Base-by-base conservation (phyloP, 345 rosid genomes). In the Gossypioides kirkii region DNA sequence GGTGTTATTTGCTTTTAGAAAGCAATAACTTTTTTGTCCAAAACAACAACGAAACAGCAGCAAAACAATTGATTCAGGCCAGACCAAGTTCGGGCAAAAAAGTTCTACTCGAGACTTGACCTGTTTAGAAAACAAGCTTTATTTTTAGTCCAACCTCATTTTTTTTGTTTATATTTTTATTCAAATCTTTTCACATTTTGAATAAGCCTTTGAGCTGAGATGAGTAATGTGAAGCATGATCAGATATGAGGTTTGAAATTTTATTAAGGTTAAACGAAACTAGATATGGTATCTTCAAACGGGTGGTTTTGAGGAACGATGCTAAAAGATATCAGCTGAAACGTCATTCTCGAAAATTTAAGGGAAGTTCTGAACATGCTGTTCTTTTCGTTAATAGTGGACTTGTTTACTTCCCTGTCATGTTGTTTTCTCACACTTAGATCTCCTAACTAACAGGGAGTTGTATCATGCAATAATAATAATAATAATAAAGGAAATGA, bases 41-140 rank as follows among this genome's bases (percentile, higher is more conserved):
- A 28, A 28, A 28, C 4, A 28, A 0, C 36, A 28, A 28, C 6
- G 4, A 28, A 28, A 28, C 6, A 28, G 4, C 36, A 28, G 4
- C 6, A 0, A 28, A 28, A 28, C 0, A 28, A 1, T 28, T 28
- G 1, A 28, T 28, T 4, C 0, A 0, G 6, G 36, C 6, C 6
- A 6, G 36, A 28, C 36, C 6, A 28, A 6, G 0, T 6, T 1
- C 6, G 0, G 36, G 36, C 36, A 28, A 28, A 28, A 28, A 6
- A 28, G 4, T 28, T 0, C 4, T 28, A 28, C 4, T 1, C 0
- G 5, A 28, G 4, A 28, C 36, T 5, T 4, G 36, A 3, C 4
- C 36, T 1, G 36, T 28, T 28, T 28, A 28, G 0, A 28, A 28
- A 28, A 4, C 3, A 28, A 28, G 3, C 0, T 28, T 28, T 3